Evolutionary conservation across 129 eudicot genomes (phyloP), one percentile per base, ranked within the genome.

Genomic region (carrot (Daucus carota)): DNA sequence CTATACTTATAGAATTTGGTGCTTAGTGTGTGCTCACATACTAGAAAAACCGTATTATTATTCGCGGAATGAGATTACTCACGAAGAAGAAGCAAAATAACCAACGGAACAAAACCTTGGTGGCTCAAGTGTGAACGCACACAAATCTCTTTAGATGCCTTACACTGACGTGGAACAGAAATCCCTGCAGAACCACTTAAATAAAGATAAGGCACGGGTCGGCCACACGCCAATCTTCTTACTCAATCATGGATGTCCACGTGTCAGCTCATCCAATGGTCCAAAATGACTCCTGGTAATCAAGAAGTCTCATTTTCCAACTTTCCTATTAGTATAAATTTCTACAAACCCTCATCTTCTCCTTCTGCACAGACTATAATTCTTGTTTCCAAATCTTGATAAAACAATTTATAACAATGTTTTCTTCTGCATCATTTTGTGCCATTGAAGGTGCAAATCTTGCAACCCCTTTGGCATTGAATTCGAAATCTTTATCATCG

Each of bases 181-280:
- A 75, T 81, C 75, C 75, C 74, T 22, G 29, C 2, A 73, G 60
- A 76, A 32, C 81, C 84, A 73, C 76, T 44, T 60, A 47, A 66
- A 83, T 80, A n/a, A 24, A 62, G 90, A 87, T 88, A 66, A 83
- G 91, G 80, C 89, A 85, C 90, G 87, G 86, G 96, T 70, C 75
- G 75, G 77, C 96, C 97, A 92, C 97, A 90, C 97, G 97, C 97
- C 93, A n/a, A 76, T 78, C 44, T 72, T 72, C n/a, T 6, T 33
- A 50, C 42, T 69, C 45, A 40, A 82, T 89, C 86, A 36, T 32
- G 31, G 0, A 84, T 82, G 18, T 75, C 88, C 89, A 88, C 86
- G 81, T 89, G 80, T 78, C 87, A 6, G 20, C 1, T 0, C 78
- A 59, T 29, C 84, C 86, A 79, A 75, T 87, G 93, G 90, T 42